Evolutionary conservation across 345 rosid genomes (phyloP).

Genomic region (Brassica carinata): DNA sequence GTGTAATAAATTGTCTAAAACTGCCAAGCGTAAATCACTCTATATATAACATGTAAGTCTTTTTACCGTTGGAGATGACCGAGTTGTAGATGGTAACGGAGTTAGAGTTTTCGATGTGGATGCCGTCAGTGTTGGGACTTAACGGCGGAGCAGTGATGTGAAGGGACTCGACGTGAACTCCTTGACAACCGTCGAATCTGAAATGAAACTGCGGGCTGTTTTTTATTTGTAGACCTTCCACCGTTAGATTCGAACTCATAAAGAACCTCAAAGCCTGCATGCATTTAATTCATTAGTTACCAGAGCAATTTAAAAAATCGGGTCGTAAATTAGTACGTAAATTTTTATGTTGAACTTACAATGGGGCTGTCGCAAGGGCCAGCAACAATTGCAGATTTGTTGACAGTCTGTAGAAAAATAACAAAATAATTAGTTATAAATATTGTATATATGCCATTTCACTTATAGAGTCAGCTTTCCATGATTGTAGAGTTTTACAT

Average conservation of each 20-base stretch:
- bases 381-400: slow-evolving; percentile 56
- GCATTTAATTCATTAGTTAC: slow-evolving; percentile 6
- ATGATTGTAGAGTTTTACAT: neutral
- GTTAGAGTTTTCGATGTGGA: slow-evolving; percentile 71
- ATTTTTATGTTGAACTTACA: slow-evolving; percentile 50
- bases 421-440: neutral
- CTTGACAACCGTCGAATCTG: slow-evolving; percentile 64
- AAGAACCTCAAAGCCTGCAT: slow-evolving; percentile 59
- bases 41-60: neutral
- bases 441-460: neutral
- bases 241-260: slow-evolving; percentile 71
- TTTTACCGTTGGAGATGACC: slow-evolving; percentile 71
- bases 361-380: slow-evolving; percentile 95
- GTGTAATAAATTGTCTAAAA: neutral
- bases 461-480: neutral
- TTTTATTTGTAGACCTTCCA: slow-evolving; percentile 65
- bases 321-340: neutral
- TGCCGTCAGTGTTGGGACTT: slow-evolving; percentile 97
- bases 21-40: neutral
- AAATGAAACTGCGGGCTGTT: slow-evolving; percentile 85
- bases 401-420: slow-evolving; percentile 49
- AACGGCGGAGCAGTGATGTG: slow-evolving; percentile 71
- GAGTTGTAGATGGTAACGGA: slow-evolving; percentile 75
- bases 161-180: slow-evolving; percentile 53
- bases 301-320: neutral